These are phyloP conservation scores for Beauveria varroae DNA, from an alignment of 2,329 filamentous ascomycete species.

Conservation along the genomic window DNA sequence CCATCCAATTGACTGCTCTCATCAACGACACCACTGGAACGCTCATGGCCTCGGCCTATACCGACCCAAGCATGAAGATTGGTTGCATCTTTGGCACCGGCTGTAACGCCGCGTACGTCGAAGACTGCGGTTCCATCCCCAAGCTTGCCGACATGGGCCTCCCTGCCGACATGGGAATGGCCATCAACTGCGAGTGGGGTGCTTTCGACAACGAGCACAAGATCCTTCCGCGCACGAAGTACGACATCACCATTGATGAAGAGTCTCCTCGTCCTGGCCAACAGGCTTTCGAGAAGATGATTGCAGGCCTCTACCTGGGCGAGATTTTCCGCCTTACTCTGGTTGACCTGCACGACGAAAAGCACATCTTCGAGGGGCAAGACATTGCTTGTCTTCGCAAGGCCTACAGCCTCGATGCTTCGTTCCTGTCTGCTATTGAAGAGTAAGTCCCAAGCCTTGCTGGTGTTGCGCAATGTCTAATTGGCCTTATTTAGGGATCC, in stretches of 20 bases:
- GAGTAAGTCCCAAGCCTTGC: conserved; percentile 47
- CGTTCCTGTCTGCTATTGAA: conserved; percentile 88
- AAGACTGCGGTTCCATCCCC: conserved; percentile 80
- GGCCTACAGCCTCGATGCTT: conserved; percentile 84
- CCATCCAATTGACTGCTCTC: conserved; percentile 85
- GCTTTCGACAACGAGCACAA: conserved; percentile 92
- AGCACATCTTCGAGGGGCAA: conserved; percentile 75
- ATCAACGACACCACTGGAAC: conserved; percentile 99
- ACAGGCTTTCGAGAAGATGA: conserved; percentile 97
- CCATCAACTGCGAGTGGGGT: conserved; percentile 97
- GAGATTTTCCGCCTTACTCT: conserved; percentile 89
- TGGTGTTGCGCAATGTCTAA: not conserved
- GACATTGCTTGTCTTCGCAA: conserved; percentile 74
- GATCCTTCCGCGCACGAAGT: conserved; percentile 76
- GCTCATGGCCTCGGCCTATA: conserved; percentile 92
- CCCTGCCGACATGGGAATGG: conserved; percentile 75
- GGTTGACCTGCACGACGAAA: conserved; percentile 73
- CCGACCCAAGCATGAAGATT: conserved; percentile 86
- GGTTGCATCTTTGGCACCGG: conserved; percentile 98
- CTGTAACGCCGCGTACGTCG: conserved; percentile 98
- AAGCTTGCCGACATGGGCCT: conserved; percentile 91
- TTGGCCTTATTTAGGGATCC: conserved; percentile 56
- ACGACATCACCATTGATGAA: conserved; percentile 81
- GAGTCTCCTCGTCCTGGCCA: conserved; percentile 89
- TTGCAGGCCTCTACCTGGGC: conserved; percentile 86